Conservation (phyloP, 441 rosid species). For the Populus hybrid region DNA sequence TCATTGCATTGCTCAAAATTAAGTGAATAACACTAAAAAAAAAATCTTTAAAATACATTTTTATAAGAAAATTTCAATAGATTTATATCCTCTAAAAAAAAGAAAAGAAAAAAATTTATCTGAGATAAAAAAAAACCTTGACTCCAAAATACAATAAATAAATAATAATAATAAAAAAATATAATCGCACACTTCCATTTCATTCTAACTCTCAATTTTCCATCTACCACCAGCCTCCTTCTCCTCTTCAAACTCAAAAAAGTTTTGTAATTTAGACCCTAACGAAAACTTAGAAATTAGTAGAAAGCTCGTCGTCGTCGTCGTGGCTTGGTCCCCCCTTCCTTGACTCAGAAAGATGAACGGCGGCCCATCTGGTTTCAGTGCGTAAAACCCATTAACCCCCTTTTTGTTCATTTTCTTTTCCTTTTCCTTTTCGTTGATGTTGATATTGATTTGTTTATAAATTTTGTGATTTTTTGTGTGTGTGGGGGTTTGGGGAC, state of each 20-base stretch:
- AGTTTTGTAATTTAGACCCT: background rate
- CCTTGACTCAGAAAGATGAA: constrained; percentile 52
- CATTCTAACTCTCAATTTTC: background rate
- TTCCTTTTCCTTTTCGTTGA: background rate
- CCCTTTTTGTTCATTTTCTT: constrained; percentile 4
- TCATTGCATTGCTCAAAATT: too few relatives aligned
- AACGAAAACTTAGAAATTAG: background rate
- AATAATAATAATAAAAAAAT: background rate
- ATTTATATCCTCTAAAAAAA: too few relatives aligned
- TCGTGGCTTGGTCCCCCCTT: background rate
- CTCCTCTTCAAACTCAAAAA: background rate
- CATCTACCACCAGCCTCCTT: background rate
- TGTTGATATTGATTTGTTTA: background rate
- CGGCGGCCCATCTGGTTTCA: constrained; percentile 99
- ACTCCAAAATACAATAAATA: background rate
- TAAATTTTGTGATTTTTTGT: background rate
- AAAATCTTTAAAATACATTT: too few relatives aligned
- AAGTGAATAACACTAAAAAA: too few relatives aligned
- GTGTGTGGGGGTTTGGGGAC: background rate
- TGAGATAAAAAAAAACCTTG: too few relatives aligned
- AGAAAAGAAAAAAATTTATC: too few relatives aligned
- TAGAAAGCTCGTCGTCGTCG: background rate
- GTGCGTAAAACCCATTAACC: constrained; percentile 39
- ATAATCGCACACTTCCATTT: too few relatives aligned
- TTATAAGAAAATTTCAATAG: too few relatives aligned